Evolutionary conservation across 352 stramenopile genomes (phyloP).

Genomic region (Globisporangium lucens): DNA sequence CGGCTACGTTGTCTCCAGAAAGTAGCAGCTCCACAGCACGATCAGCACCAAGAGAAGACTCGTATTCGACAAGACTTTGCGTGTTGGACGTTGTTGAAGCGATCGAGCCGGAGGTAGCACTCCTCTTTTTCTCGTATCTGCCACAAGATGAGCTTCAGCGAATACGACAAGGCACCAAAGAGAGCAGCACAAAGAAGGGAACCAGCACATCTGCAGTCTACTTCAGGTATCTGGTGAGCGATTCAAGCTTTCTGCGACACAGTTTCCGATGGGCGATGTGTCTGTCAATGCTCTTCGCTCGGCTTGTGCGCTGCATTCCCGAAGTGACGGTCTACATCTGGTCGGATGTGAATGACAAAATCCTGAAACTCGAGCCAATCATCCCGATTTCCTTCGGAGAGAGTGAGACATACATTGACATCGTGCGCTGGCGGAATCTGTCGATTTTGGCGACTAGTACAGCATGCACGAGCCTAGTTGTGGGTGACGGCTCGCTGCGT

Average conservation of each 20-base stretch:
- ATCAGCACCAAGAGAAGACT: background rate
- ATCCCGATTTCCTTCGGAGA: conserved; percentile 25
- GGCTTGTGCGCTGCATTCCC: conserved; percentile 34
- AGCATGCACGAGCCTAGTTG: conserved; percentile 36
- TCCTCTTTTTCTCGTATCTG: conserved; percentile 31
- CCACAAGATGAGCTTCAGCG: conserved; percentile 7
- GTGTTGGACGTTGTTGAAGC: conserved; percentile 22
- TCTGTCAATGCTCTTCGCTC: conserved; percentile 42
- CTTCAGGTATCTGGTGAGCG: conserved; percentile 14
- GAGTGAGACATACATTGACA: conserved; percentile 16
- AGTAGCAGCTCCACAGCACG: background rate
- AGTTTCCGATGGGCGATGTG: conserved; percentile 61
- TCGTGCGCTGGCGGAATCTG: conserved; percentile 66
- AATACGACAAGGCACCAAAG: background rate
- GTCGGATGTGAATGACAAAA: conserved; percentile 56
- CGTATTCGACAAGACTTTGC: background rate
- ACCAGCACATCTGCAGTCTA: background rate
- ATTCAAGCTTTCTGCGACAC: conserved; percentile 12
- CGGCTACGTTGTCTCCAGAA: background rate
- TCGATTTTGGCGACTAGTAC: conserved; percentile 51
- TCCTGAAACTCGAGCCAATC: conserved; percentile 57
- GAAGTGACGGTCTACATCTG: conserved; percentile 69
- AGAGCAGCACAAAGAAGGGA: too few species aligned
- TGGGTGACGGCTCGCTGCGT: conserved; percentile 8
- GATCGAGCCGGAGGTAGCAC: conserved; percentile 27